These are phyloP conservation scores for Claviceps pazoutovae DNA, from an alignment of 2,329 filamentous ascomycete species.

Conservation along the genomic window DNA sequence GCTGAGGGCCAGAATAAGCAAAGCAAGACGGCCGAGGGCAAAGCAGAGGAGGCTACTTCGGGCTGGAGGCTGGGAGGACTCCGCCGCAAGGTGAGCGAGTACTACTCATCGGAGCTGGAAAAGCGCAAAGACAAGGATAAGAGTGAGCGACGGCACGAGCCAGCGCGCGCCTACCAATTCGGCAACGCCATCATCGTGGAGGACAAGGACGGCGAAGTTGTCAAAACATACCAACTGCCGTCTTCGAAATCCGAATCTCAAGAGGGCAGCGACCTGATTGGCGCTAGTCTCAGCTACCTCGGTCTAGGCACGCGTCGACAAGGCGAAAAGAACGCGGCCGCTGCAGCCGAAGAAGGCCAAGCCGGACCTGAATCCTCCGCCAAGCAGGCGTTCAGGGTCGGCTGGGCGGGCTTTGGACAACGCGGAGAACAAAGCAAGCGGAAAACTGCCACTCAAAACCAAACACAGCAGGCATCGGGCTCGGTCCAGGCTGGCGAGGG, in stretches of 20 bases:
- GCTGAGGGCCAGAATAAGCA: background rate
- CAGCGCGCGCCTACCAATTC: constrained; percentile 73
- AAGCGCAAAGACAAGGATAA: constrained; percentile 50
- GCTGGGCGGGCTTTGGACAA: constrained; percentile 36
- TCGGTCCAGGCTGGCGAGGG: background rate
- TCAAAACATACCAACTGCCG: constrained; percentile 70
- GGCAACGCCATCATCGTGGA: constrained; percentile 81
- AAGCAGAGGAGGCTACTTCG: constrained; percentile 1
- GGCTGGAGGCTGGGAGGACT: constrained; percentile 25
- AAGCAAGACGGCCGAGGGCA: background rate
- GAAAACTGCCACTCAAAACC: constrained; percentile 27
- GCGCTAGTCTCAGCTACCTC: constrained; percentile 38
- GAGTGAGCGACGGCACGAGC: constrained; percentile 47
- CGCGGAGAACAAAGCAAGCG: constrained; percentile 21
- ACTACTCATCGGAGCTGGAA: constrained; percentile 45
- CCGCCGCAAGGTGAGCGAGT: constrained; percentile 35
- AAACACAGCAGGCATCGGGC: constrained; percentile 16
- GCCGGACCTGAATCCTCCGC: constrained; percentile 18
- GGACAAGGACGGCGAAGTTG: constrained; percentile 72
- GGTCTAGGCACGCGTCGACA: constrained; percentile 35
- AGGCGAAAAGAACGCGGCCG: constrained; percentile 21
- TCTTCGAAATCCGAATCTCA: constrained; percentile 31
- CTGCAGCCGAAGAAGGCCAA: constrained; percentile 18
- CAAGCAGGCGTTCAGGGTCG: constrained; percentile 26
- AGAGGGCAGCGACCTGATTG: constrained; percentile 23